Evolutionary conservation across 2,329 filamentous ascomycete genomes (phyloP).

Genomic region (Xylaria sp.): DNA sequence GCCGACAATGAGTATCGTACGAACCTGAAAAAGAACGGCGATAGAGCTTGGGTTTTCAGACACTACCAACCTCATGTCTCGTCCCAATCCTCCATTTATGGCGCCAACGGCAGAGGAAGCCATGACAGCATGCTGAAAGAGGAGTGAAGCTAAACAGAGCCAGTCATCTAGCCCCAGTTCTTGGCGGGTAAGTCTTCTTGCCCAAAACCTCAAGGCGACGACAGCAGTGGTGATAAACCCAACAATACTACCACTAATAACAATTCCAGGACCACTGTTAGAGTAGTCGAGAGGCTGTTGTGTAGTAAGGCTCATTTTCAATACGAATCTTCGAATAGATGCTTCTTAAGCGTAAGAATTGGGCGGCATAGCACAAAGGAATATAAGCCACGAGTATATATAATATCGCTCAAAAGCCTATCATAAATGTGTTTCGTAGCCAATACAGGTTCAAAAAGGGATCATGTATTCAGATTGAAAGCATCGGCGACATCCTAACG

Average conservation of each 20-base stretch:
- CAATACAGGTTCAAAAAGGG: too few relatives aligned
- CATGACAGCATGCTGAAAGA: conserved; percentile 12
- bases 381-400: too few relatives aligned
- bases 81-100: not conserved
- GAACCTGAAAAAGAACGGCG: conserved; percentile 7
- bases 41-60: not conserved
- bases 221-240: not conserved
- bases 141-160: conserved; percentile 5
- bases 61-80: not conserved
- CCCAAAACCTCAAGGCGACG: conserved; percentile 9
- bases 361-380: not conserved
- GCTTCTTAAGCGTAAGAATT: not conserved
- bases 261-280: not conserved
- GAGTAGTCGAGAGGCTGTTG: too few relatives aligned
- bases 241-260: conserved; percentile 1
- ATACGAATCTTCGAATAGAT: not conserved
- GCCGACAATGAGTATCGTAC: too few relatives aligned
- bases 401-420: too few relatives aligned
- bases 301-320: not conserved
- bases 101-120: not conserved
- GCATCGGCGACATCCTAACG: too few relatives aligned
- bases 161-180: conserved; percentile 2
- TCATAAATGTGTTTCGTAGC: too few relatives aligned
- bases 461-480: too few relatives aligned
- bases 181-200: conserved; percentile 4